Evolutionary conservation across 2,329 filamentous ascomycete genomes (phyloP).

Genomic region (Pyrenochaeta sp.): DNA sequence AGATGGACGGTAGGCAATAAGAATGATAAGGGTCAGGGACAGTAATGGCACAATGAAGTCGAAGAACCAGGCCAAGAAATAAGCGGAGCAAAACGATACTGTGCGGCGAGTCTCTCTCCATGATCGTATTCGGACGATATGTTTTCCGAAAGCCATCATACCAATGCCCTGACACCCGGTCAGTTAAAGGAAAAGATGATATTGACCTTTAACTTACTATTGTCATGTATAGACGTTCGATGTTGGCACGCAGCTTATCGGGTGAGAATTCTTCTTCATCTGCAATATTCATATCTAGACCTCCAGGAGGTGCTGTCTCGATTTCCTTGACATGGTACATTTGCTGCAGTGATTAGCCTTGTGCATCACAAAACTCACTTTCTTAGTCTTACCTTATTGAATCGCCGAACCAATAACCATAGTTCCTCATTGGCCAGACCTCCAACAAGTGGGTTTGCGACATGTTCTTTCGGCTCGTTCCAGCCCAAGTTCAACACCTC

Average conservation of each 20-base stretch:
- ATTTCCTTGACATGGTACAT: slow-evolving; percentile 77
- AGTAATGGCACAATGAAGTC: slow-evolving; percentile 74
- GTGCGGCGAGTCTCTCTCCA: slow-evolving; percentile 80
- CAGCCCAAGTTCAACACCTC: slow-evolving; percentile 75
- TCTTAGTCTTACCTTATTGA: slow-evolving; percentile 69
- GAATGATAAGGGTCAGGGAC: slow-evolving; percentile 65
- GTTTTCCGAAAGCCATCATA: slow-evolving; percentile 72
- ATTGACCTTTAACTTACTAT: slow-evolving; percentile 55
- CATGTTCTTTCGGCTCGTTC: slow-evolving; percentile 67
- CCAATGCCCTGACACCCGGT: slow-evolving; percentile 60
- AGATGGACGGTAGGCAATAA: slow-evolving; percentile 72
- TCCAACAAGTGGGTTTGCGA: slow-evolving; percentile 69
- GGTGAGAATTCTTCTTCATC: slow-evolving; percentile 86
- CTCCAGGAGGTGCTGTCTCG: slow-evolving; percentile 66
- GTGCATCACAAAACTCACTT: neutral
- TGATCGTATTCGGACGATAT: slow-evolving; percentile 77
- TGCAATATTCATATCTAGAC: slow-evolving; percentile 80
- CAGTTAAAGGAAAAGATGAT: neutral
- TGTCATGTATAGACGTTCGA: slow-evolving; percentile 85
- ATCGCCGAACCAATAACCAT: slow-evolving; percentile 75
- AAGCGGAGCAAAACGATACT: slow-evolving; percentile 68
- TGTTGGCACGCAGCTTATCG: slow-evolving; percentile 78
- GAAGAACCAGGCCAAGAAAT: slow-evolving; percentile 73
- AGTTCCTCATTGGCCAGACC: slow-evolving; percentile 76
- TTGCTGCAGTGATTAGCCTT: slow-evolving; percentile 57